phyloP scores from a whole-genome alignment of 495 filamentous ascomycete genomes.

The Cairneyella variabilis region DNA sequence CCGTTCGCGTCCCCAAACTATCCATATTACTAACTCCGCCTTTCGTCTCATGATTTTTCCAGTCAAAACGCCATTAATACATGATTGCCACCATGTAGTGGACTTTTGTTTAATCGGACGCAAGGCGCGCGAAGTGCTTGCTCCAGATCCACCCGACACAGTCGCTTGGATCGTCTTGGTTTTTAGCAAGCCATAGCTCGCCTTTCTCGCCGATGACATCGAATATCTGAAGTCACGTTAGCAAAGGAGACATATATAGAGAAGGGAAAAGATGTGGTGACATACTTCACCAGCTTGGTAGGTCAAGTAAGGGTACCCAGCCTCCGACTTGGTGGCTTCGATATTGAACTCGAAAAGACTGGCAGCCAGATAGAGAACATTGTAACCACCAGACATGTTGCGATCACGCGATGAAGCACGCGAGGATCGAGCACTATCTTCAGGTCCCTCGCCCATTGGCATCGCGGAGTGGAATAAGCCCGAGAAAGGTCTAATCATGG shows the following conservation, averaged over 20 bases:
- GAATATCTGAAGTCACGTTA: slow-evolving; percentile 56
- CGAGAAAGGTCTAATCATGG: slow-evolving; percentile 51
- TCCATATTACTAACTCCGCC: slow-evolving; percentile 5
- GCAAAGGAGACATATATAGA: not conserved
- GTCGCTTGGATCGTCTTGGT: slow-evolving; percentile 80
- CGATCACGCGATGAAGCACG: slow-evolving; percentile 48
- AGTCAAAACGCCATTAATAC: slow-evolving; percentile 19
- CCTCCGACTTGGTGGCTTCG: slow-evolving; percentile 83
- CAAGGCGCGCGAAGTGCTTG: slow-evolving; percentile 87
- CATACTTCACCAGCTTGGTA: slow-evolving; percentile 86
- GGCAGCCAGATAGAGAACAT: slow-evolving; percentile 80
- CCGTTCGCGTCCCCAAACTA: too few species aligned
- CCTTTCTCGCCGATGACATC: slow-evolving; percentile 93
- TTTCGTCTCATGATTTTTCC: not conserved
- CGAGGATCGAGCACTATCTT: slow-evolving; percentile 40
- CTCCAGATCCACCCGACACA: slow-evolving; percentile 98
- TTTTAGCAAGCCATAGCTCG: slow-evolving; percentile 95
- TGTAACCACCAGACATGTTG: slow-evolving; percentile 39
- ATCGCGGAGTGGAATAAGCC: slow-evolving; percentile 82
- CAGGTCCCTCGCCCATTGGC: slow-evolving; percentile 66
- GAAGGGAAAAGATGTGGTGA: not conserved
- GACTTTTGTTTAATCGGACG: slow-evolving; percentile 26
- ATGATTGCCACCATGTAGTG: not conserved
- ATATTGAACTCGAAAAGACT: slow-evolving; percentile 97
- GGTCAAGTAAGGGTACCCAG: slow-evolving; percentile 91